Conservation (phyloP, 331 rosid species). For the Prunus yedoensis region DNA sequence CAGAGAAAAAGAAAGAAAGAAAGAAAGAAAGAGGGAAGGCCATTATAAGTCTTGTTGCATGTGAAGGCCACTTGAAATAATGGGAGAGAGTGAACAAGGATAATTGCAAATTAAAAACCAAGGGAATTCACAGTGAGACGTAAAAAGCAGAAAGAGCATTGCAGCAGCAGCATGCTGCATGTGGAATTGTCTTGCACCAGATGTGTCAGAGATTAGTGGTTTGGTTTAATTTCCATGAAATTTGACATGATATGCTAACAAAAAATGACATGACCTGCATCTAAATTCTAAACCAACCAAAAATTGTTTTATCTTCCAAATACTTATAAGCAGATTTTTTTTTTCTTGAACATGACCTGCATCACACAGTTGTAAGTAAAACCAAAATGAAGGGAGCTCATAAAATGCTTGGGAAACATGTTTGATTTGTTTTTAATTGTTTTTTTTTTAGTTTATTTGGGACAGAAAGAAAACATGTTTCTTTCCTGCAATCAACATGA, state of each 20-base stretch:
- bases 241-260: constrained; percentile 8
- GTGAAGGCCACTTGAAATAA: neutral
- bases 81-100: neutral
- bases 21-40: too few relatives aligned
- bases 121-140: neutral
- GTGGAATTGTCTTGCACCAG: neutral
- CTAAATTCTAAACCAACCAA: too few relatives aligned
- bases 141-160: neutral
- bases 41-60: too few relatives aligned
- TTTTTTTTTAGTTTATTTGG: neutral
- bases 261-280: neutral
- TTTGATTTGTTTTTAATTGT: neutral
- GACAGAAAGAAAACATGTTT: neutral
- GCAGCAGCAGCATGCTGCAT: neutral
- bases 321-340: too few relatives aligned
- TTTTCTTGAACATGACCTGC: too few relatives aligned
- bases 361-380: too few relatives aligned
- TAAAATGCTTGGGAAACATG: neutral
- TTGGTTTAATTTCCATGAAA: neutral
- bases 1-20: neutral
- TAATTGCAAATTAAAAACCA: neutral
- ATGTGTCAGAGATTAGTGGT: neutral
- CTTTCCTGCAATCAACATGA: constrained; percentile 14
- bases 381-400: too few relatives aligned
- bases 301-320: too few relatives aligned